Evolutionary conservation across 2,329 filamentous ascomycete genomes (phyloP), one percentile per base, ranked within the genome.

Genomic region (Tolypocladium pustulatum): DNA sequence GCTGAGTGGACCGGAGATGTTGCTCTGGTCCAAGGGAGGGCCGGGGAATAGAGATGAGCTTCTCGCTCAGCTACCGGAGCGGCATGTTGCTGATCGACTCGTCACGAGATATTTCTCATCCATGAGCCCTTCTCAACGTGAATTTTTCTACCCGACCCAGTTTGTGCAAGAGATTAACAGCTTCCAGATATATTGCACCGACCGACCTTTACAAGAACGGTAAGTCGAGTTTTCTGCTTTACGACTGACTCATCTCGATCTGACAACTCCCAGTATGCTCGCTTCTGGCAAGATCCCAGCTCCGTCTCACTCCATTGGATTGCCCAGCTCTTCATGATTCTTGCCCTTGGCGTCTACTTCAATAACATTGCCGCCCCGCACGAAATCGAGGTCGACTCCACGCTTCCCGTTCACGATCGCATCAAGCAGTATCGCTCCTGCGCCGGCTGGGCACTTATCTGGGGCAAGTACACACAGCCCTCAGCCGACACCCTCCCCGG

Each of bases 51-150:
- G 75, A 34, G 65, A 74, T 6, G 78, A 82, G 10, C 65, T 85
- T 25, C 60, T 85, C 2, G 69, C 67, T n/a, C 64, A 75, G 49
- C 62, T 85, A 10, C 81, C 82, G 3, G 71, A 77, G 25, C 74
- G 74, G 46, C 65, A 66, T 2, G 67, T 81, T 5, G 74, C 77
- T 10, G 81, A 83, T 63, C 73, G 76, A 40, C 69, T 84, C 41
- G 73, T 83, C 60, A 77, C 76, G 62, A 71, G 77, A 54, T 84
- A 82, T 64, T 84, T 84, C 64, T 73, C 74, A 57, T 80, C 79
- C 0, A 75, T 77, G 61, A 80, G 75, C 57, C 79, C 81, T 22
- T 78, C 80, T 46, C 73, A 80, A 59, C 75, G 80, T 83, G 66
- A 66, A 73, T 68, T 4, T 43, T 20, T 5, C 15, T 22, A 13